phyloP scores from a whole-genome alignment of 352 stramenopile genomes.

The Globisporangium spinosum region DNA sequence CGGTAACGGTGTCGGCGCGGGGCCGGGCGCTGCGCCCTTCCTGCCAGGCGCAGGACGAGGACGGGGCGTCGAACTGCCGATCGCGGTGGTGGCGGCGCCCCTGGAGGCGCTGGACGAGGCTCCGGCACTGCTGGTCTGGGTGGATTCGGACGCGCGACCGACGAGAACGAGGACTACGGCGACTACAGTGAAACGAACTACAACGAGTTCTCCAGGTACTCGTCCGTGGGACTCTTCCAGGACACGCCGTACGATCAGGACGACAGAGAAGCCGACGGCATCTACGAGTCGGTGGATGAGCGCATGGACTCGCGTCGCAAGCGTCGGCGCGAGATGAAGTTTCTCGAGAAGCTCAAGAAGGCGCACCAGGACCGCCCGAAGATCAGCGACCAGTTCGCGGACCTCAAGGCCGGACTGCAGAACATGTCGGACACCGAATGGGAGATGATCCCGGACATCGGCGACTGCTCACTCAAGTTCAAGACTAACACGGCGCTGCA shows the following conservation, averaged over 20 bases:
- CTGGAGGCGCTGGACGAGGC: conserved; percentile 49
- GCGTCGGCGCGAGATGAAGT: conserved; percentile 75
- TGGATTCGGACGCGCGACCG: conserved; percentile 79
- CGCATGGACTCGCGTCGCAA: conserved; percentile 93
- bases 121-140: conserved; percentile 79
- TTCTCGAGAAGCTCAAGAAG: conserved; percentile 87
- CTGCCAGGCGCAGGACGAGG: conserved; percentile 88
- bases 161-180: conserved; percentile 84
- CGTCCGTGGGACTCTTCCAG: conserved; percentile 82
- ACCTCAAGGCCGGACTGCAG: conserved; percentile 94
- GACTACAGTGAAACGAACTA: conserved; percentile 92
- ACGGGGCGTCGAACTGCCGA: conserved; percentile 42
- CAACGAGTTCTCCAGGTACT: conserved; percentile 90
- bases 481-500: conserved; percentile 90
- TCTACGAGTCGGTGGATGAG: conserved; percentile 95
- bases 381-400: conserved; percentile 96
- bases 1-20: neutral
- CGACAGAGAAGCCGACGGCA: conserved; percentile 94
- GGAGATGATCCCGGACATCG: conserved; percentile 95
- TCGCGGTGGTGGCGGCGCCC: conserved; percentile 16
- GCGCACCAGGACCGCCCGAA: conserved; percentile 85
- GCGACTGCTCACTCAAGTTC: conserved; percentile 93
- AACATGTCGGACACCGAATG: conserved; percentile 93
- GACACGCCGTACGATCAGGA: conserved; percentile 95
- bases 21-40: conserved; percentile 41